A percentile compares a stretch with the other conserved stretches of the same genome.
Evolutionary conservation across 202 grass and related monocot species (phyloP).

Genomic region (Alloteropsis angusta): DNA sequence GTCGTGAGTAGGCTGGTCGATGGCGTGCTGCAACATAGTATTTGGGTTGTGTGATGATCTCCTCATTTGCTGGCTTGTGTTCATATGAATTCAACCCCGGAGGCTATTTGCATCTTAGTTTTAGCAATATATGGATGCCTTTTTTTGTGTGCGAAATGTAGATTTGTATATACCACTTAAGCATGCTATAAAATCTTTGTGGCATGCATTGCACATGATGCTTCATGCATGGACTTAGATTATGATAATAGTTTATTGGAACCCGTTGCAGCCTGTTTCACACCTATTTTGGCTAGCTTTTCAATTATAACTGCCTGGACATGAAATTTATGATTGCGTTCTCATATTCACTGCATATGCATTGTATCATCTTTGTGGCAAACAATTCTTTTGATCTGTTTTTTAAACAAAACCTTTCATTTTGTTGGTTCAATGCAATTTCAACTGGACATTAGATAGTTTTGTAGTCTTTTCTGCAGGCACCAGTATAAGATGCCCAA

Average conservation of each 20-base stretch:
- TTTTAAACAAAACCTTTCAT: background rate
- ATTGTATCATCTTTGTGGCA: background rate
- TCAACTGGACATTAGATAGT: background rate
- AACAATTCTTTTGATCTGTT: background rate
- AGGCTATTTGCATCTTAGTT: no score
- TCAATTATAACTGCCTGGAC: background rate
- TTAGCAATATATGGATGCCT: background rate
- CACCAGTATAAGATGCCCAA: background rate
- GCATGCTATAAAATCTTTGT: background rate
- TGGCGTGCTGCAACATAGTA: background rate
- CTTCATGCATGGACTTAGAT: background rate
- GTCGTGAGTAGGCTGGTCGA: background rate
- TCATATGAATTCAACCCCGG: background rate
- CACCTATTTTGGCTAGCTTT: no score
- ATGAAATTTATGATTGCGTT: background rate
- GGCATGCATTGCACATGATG: no score
- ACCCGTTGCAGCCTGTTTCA: background rate
- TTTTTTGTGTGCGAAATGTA: background rate
- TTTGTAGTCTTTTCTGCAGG: background rate
- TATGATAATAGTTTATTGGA: background rate
- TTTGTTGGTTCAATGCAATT: background rate
- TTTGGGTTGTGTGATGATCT: background rate
- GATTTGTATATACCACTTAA: background rate
- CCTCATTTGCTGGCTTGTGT: background rate
- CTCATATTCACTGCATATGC: background rate